Percentiles rank a stretch among this genome's conserved stretches.
These are phyloP conservation scores for Lithospermum erythrorhizon DNA, from an alignment of 257 asterid species.

Conservation along the genomic window DNA sequence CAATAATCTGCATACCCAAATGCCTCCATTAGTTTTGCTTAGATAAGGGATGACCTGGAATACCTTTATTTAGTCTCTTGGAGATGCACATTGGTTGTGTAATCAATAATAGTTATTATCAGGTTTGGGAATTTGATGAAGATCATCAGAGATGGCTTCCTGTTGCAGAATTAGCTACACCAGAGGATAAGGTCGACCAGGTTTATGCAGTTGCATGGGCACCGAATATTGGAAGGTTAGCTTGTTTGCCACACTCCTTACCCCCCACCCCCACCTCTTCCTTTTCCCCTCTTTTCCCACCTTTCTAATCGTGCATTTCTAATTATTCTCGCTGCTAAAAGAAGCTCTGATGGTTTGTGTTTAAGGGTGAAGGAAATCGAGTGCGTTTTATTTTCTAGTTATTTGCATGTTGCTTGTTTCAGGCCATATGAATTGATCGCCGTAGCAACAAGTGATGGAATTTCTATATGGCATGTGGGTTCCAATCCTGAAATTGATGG, in stretches of 20 bases:
- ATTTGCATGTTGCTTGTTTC: constrained; percentile 8
- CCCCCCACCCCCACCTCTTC: background rate
- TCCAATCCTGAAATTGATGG: constrained; percentile 66
- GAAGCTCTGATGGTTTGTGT: background rate
- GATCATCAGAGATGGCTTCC: constrained; percentile 99
- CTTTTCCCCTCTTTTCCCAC: too few relatives aligned
- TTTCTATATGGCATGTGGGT: constrained; percentile 81
- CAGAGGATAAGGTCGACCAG: constrained; percentile 56
- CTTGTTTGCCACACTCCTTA: background rate
- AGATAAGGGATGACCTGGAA: background rate
- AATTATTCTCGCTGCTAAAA: background rate
- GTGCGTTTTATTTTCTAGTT: background rate
- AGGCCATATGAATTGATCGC: constrained; percentile 94
- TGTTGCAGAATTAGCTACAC: constrained; percentile 86
- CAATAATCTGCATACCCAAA: background rate
- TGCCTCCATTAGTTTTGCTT: background rate
- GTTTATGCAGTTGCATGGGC: constrained; percentile 83
- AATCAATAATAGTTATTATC: constrained; percentile 16
- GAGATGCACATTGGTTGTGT: constrained; percentile 9
- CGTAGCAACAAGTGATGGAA: constrained; percentile 68
- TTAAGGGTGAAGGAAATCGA: background rate
- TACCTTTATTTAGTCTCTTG: background rate
- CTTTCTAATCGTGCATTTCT: background rate
- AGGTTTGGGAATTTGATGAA: constrained; percentile 96
- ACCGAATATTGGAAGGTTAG: constrained; percentile 79